Evolutionary conservation across 306 rosid species (phyloP).

Genomic region (Dalbergia cochinchinensis): DNA sequence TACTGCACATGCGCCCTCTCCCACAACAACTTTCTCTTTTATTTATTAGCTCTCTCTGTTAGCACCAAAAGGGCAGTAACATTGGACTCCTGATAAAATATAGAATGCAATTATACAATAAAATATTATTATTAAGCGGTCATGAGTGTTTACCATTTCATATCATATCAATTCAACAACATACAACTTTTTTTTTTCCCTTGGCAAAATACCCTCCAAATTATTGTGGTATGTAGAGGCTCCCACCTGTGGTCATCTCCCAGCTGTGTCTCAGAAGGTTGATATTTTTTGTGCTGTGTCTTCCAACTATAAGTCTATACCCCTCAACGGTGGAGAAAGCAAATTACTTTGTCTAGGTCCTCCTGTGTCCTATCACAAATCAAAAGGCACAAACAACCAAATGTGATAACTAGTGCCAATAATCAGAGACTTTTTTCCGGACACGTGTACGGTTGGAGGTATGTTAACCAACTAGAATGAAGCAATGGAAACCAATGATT

Average conservation of each 20-base stretch:
- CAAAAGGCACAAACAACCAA: conserved; percentile 3
- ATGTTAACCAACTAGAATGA: not conserved
- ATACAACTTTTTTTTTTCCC: not conserved
- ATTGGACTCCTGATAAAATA: too few relatives aligned
- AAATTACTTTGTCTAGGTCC: not conserved
- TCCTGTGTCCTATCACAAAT: not conserved
- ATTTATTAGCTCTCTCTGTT: not conserved
- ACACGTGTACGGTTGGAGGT: conserved; percentile 47
- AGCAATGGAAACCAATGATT: not conserved
- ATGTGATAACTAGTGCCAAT: not conserved
- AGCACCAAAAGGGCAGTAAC: not conserved
- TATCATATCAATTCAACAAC: not conserved
- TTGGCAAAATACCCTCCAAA: not conserved
- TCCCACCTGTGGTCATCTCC: conserved; percentile 22
- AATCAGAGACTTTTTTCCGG: not conserved
- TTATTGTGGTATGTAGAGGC: not conserved
- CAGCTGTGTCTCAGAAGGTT: not conserved
- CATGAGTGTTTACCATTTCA: not conserved
- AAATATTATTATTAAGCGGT: not conserved
- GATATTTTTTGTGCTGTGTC: conserved; percentile 5
- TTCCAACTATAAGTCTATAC: not conserved
- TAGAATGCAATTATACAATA: not conserved
- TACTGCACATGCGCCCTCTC: too few relatives aligned
- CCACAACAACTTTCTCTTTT: not conserved
- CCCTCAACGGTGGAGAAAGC: conserved; percentile 30